Evolutionary conservation across 2,329 filamentous ascomycete genomes (phyloP).

Genomic region (Fusarium oxysporum): DNA sequence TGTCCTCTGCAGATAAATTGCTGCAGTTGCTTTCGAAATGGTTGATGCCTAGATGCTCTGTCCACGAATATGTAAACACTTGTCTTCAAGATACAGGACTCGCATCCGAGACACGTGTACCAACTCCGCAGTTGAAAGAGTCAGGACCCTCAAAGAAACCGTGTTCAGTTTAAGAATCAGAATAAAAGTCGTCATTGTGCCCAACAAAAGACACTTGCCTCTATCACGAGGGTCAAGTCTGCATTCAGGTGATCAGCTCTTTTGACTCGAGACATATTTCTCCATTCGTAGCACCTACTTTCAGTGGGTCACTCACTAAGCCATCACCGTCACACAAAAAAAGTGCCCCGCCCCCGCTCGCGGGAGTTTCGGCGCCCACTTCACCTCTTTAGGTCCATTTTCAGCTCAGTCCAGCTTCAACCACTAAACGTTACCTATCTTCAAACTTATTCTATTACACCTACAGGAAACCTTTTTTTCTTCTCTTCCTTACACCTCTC

Average conservation of each 20-base stretch:
- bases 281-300: conserved; percentile 7
- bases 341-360: conserved; percentile 35
- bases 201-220: conserved; percentile 5
- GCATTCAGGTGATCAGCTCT: conserved; percentile 30
- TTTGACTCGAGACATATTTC: background rate
- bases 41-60: conserved; percentile 10
- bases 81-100: conserved; percentile 12
- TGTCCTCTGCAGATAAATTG: background rate
- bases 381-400: conserved; percentile 6
- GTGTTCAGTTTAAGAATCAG: background rate
- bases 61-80: conserved; percentile 6
- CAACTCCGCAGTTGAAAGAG: background rate
- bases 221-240: conserved; percentile 18
- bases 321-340: conserved; percentile 23
- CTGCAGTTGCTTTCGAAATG: background rate
- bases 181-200: background rate
- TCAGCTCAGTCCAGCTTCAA: conserved; percentile 16
- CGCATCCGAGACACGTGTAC: conserved; percentile 9
- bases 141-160: background rate
- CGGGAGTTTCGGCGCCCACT: conserved; percentile 40
- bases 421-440: background rate
- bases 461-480: background rate
- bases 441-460: conserved; percentile 10
- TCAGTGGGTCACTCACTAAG: conserved; percentile 23
- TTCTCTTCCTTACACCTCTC: background rate